Conservation (phyloP, 75 land plant species). For the Chamaecyparis obtusa region DNA sequence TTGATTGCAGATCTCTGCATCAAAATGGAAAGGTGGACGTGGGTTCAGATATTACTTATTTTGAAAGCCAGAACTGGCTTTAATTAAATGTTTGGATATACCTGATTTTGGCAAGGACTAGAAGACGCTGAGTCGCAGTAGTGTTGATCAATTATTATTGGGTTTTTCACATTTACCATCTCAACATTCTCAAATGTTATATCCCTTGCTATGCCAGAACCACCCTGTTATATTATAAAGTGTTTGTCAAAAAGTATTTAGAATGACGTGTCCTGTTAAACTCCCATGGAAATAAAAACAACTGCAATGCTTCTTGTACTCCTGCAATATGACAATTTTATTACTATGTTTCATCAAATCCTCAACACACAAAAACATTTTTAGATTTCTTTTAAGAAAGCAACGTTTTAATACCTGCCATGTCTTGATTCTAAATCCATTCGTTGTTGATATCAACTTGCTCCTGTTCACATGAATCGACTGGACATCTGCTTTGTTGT, state of each 20-base stretch:
- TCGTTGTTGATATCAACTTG: slow-evolving; percentile 27
- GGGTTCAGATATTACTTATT: neutral
- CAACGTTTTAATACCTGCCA: slow-evolving; percentile 36
- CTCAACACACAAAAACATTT: no score
- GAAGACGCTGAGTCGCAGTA: slow-evolving; percentile 34
- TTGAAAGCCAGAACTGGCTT: neutral
- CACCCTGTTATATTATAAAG: slow-evolving; percentile 39
- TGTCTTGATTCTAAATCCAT: slow-evolving; percentile 68
- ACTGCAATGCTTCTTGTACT: no score
- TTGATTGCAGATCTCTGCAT: slow-evolving; percentile 38
- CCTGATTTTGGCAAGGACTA: slow-evolving; percentile 8
- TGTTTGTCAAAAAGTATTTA: neutral
- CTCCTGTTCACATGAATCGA: slow-evolving; percentile 32
- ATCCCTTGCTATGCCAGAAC: slow-evolving; percentile 42
- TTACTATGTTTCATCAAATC: no score
- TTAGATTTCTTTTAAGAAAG: no score
- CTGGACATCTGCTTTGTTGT: slow-evolving; percentile 24
- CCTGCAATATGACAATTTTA: no score
- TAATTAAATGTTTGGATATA: neutral
- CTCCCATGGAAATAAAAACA: neutral
- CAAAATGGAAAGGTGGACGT: neutral
- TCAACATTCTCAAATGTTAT: slow-evolving; percentile 39
- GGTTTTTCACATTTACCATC: slow-evolving; percentile 31
- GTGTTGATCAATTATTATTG: slow-evolving; percentile 67
- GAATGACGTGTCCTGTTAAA: neutral